Evolutionary conservation across 306 rosid species (phyloP), one percentile per base, ranked within the genome.

Genomic region (Rosa multiflora): DNA sequence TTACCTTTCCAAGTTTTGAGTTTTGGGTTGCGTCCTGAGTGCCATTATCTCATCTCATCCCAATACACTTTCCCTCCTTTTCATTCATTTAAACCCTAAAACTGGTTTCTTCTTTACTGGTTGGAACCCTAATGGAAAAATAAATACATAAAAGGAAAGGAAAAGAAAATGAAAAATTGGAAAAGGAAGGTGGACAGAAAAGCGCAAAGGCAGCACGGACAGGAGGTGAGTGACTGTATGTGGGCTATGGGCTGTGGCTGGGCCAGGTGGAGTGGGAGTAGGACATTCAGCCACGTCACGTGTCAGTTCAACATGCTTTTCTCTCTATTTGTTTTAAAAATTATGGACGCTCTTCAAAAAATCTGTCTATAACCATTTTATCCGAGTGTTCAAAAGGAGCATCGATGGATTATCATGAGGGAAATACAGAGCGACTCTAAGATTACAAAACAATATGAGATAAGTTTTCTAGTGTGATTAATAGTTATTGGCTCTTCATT

Each of bases 151-250:
- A 8, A 1, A 49, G 15, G 2, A 71, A 42, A 5, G 18, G 4
- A 3, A 35, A 5, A 12, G 13, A 21, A 5, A 6, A 11, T 6
- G 15, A 17, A 14, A 14, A 18, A 21, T 10, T 11, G 55, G 75
- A 10, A 67, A 46, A 35, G 17, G 13, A 5, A 5, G 13, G 35
- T 21, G 61, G 77, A 74, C 52, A 40, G 72, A 35, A 51, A 55
- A 74, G 59, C 18, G 72, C 43, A 51, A 55, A 74, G 59, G 23
- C 64, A 59, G 48, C 85, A 73, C 77, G 82, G 85, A 58, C 13
- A 9, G 6, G 52, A 43, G 42, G 79, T 80, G 79, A 73, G 32
- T 42, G 55, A 1, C 5, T 20, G 20, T 51, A 15, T 3, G 69
- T 9, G 21, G 15, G 67, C 35, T 20, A 55, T 66, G 3, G 64